Conservation (phyloP, 768 basidiomycete genomes). For the Coprinopsis marcescibilis region DNA sequence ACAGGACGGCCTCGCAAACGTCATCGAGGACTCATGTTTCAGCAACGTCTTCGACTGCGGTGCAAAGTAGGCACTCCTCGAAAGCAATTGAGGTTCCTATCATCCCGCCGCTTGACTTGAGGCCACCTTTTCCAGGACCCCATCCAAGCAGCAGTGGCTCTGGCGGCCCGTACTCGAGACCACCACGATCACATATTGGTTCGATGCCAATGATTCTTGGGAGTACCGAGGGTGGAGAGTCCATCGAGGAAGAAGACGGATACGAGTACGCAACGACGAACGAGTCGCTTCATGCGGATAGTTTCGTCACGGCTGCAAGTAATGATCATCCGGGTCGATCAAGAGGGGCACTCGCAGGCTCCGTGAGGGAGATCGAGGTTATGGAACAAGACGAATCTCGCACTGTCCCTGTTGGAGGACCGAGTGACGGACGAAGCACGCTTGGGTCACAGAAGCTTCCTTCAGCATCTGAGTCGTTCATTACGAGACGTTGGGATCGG, state of each 20-base stretch:
- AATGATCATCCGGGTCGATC: constrained; percentile 14
- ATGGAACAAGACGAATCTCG: neutral
- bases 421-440: constrained; percentile 6
- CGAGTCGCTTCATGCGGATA: constrained; percentile 47
- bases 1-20: constrained; percentile 58
- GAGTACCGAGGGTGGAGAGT: constrained; percentile 34
- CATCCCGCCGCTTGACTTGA: constrained; percentile 56
- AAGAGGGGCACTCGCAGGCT: too few species aligned
- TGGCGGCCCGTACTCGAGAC: constrained; percentile 24
- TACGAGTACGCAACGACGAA: constrained; percentile 9
- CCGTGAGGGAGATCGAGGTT: neutral
- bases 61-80: neutral
- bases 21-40: constrained; percentile 50
- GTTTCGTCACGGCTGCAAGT: constrained; percentile 47
- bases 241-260: constrained; percentile 16
- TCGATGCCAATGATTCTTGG: constrained; percentile 36
- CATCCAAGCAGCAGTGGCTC: constrained; percentile 25
- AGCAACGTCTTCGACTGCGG: constrained; percentile 1
- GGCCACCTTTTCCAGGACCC: constrained; percentile 45
- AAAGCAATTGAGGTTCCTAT: constrained; percentile 3
- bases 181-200: constrained; percentile 16
- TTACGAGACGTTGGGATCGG: constrained; percentile 44
- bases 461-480: constrained; percentile 45
- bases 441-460: constrained; percentile 12
- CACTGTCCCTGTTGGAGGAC: neutral